These are phyloP conservation scores for Trametes meyenii DNA, from an alignment of 768 basidiomycete genomes.

Conservation along the genomic window DNA sequence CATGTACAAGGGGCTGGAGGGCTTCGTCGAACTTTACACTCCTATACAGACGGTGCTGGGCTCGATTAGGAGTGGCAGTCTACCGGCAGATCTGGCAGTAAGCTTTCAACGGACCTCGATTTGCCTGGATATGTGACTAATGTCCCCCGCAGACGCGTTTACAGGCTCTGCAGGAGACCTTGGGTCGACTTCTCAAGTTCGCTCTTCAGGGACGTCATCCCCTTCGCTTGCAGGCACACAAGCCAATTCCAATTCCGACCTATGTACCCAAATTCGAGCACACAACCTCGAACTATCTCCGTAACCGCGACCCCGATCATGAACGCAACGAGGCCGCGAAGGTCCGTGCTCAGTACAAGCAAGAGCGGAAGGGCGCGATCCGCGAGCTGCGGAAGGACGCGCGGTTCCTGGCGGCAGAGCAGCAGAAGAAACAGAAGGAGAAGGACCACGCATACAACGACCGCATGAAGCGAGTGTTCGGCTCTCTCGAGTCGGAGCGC, in stretches of 20 bases:
- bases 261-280: conserved; percentile 93
- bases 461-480: conserved; percentile 82
- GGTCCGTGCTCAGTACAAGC: conserved; percentile 85
- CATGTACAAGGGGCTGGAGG: conserved; percentile 75
- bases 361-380: conserved; percentile 96
- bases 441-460: conserved; percentile 83
- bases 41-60: conserved; percentile 67
- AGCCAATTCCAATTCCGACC: conserved; percentile 92
- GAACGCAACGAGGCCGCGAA: conserved; percentile 88
- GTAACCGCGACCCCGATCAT: conserved; percentile 86
- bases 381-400: conserved; percentile 95
- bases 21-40: conserved; percentile 83
- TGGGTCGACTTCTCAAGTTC: conserved; percentile 72
- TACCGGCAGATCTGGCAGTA: conserved; percentile 63
- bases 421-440: conserved; percentile 80
- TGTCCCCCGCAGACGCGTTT: conserved; percentile 48
- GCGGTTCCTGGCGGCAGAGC: conserved; percentile 86
- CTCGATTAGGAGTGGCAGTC: conserved; percentile 46
- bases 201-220: conserved; percentile 73
- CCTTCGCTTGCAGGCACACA: conserved; percentile 87
- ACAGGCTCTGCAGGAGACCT: conserved; percentile 47
- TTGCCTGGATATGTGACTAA: not conserved
- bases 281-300: conserved; percentile 71
- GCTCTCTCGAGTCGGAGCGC: conserved; percentile 80
- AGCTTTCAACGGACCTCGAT: conserved; percentile 26